Percentiles rank a stretch among this genome's conserved stretches.
phyloP scores from a whole-genome alignment of 192 early-diverging fungal genomes.

The Mycoemilia scoparia region DNA sequence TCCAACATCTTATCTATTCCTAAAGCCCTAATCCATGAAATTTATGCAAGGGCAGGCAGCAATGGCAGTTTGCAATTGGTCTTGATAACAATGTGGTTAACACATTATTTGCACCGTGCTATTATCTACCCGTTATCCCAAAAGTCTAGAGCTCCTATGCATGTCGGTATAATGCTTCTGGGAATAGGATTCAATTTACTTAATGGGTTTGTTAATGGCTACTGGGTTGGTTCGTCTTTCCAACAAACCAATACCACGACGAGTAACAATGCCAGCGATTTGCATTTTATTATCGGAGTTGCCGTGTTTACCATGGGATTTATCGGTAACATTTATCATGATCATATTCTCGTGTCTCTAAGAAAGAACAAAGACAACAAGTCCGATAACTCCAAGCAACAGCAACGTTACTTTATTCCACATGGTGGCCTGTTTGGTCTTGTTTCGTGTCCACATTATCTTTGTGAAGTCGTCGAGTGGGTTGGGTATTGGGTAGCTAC shows the following conservation, averaged over 20 bases:
- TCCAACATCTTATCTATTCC: too few relatives aligned
- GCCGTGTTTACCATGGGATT: conserved; percentile 10
- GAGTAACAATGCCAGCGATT: neutral
- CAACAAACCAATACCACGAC: neutral
- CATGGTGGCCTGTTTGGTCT: conserved; percentile 13
- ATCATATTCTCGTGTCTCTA: conserved; percentile 13
- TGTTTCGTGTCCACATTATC: conserved; percentile 29
- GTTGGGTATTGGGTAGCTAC: conserved; percentile 18
- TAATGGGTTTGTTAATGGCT: conserved; percentile 28
- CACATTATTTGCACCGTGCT: conserved; percentile 22
- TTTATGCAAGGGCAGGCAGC: neutral
- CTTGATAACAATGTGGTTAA: conserved; percentile 7
- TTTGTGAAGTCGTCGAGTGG: conserved; percentile 29
- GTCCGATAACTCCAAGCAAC: neutral
- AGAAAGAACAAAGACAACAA: conserved; percentile 1
- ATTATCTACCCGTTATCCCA: conserved; percentile 21
- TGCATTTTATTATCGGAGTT: neutral
- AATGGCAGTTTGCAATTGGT: neutral
- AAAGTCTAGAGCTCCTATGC: conserved; percentile 22
- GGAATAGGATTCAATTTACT: conserved; percentile 19
- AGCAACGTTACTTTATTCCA: conserved; percentile 13
- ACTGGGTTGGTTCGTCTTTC: conserved; percentile 9
- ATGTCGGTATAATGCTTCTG: conserved; percentile 12
- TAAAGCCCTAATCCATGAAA: too few relatives aligned
- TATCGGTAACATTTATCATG: conserved; percentile 21